These are phyloP conservation scores for Cyanodermella asteris DNA, from an alignment of 2,329 filamentous ascomycete species.

Conservation along the genomic window DNA sequence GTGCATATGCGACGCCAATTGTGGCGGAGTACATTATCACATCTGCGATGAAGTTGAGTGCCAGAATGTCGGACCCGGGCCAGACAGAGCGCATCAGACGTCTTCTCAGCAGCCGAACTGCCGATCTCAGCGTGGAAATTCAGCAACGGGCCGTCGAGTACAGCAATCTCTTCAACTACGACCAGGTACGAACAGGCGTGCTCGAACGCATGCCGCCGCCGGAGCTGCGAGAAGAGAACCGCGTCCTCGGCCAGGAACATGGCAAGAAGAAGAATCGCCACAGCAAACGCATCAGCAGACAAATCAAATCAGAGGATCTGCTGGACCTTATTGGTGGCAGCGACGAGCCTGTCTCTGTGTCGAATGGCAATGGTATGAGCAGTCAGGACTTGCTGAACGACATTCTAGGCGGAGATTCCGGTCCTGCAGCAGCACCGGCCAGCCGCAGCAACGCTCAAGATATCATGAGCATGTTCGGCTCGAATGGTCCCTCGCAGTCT, in stretches of 20 bases:
- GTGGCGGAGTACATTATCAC: slow-evolving; percentile 93
- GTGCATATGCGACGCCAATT: slow-evolving; percentile 77
- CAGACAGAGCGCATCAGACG: slow-evolving; percentile 71
- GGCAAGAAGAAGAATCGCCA: slow-evolving; percentile 45
- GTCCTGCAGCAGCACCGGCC: slow-evolving; percentile 15
- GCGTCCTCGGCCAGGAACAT: slow-evolving; percentile 66
- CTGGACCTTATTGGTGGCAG: slow-evolving; percentile 77
- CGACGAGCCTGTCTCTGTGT: slow-evolving; percentile 34
- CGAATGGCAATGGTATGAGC: slow-evolving; percentile 41
- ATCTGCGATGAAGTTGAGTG: slow-evolving; percentile 83
- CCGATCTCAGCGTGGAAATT: slow-evolving; percentile 81
- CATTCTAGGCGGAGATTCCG: slow-evolving; percentile 74
- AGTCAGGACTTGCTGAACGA: slow-evolving; percentile 79
- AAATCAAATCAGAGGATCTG: slow-evolving; percentile 75
- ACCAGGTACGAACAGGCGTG: slow-evolving; percentile 70
- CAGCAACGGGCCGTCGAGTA: slow-evolving; percentile 95
- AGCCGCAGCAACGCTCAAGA: slow-evolving; percentile 47
- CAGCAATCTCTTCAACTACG: slow-evolving; percentile 76
- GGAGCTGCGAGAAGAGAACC: slow-evolving; percentile 86
- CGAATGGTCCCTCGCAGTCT: slow-evolving; percentile 19
- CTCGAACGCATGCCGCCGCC: slow-evolving; percentile 95
- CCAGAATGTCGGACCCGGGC: slow-evolving; percentile 58
- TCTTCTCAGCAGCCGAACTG: slow-evolving; percentile 54
- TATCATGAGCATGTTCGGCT: slow-evolving; percentile 80
- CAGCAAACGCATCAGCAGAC: slow-evolving; percentile 54